Conservation (phyloP, 1,284 basidiomycete species). For the Tremellales sp. region DNA sequence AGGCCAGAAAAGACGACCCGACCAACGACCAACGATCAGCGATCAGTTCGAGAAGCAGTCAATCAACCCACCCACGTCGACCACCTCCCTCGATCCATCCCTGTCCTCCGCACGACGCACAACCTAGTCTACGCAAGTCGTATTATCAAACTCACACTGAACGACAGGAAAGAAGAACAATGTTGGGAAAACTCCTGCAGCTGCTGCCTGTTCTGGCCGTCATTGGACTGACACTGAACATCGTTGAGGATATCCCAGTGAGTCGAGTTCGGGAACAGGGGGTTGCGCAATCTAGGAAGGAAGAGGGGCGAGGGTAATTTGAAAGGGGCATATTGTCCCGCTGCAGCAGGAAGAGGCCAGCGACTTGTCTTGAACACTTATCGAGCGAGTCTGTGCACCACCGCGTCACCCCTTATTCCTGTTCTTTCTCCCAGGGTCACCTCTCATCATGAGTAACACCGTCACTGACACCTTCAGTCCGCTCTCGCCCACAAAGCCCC, state of each 20-base stretch:
- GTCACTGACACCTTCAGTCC: constrained; percentile 4
- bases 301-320: not conserved
- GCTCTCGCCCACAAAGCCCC: constrained; percentile 5
- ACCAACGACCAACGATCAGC: too few species aligned
- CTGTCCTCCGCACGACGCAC: not conserved
- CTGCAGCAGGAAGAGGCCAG: not conserved
- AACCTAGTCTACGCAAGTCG: too few species aligned
- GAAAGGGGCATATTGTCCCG: not conserved
- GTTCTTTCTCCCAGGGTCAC: not conserved
- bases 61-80: not conserved
- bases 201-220: constrained; percentile 31
- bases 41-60: not conserved
- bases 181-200: constrained; percentile 16
- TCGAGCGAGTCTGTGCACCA: not conserved
- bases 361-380: not conserved
- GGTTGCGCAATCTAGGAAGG: not conserved
- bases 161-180: not conserved
- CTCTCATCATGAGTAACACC: not conserved
- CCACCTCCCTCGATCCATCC: not conserved
- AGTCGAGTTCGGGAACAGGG: constrained; percentile 11
- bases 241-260: constrained; percentile 28
- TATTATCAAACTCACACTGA: not conserved
- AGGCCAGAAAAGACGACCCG: too few species aligned
- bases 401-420: not conserved
- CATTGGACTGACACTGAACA: constrained; percentile 23